Base-by-base conservation (phyloP, 306 rosid species). In the Castanea crenata region DNA sequence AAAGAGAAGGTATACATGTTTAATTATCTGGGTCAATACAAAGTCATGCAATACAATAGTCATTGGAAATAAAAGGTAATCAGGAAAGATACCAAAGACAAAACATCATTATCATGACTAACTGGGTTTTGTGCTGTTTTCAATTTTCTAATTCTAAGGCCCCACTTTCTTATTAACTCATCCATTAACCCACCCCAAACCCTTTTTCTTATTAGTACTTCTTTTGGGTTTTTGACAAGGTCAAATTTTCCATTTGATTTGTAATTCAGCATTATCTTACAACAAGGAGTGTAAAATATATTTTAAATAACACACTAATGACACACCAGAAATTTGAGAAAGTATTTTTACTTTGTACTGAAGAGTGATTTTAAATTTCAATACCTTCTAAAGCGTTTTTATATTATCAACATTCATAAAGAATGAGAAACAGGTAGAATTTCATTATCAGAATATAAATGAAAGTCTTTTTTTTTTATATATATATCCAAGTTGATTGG, bases 81-180 rank as follows among this genome's bases (percentile, higher is more conserved):
- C 31, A 44, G 41, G 44, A 41, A 27, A 71, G 41, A n/a, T 35
- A 21, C 69, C 62, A 59, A 21, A 75, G 51, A 79, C 81, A 57
- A 79, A 79, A 31, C 19, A 31, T 46, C 70, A 55, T 20, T 52
- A 69, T 74, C 76, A 69, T 32, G 55, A 61, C 74, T 35, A 64
- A 41, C 72, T 65, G 54, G 82, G 64, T 44, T 55, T 77, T 38
- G 61, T 62, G 70, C 56, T 32, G 63, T 63, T 32, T 55, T 72
- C 41, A 76, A 64, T 51, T 25, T 55, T 72, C 31, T 78, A 64
- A 69, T 49, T 55, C n/a, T 46, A 75, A 80, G 29, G 80, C 64
- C 55, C 67, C 77, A 54, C 7, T 54, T 61, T 76, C 59, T 61
- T 72, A 11, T 61, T 72, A 11, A 1, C 21, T 57, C 62, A 55